Conservation (phyloP, 768 basidiomycete genomes). For the Pulveroboletus sp. region DNA sequence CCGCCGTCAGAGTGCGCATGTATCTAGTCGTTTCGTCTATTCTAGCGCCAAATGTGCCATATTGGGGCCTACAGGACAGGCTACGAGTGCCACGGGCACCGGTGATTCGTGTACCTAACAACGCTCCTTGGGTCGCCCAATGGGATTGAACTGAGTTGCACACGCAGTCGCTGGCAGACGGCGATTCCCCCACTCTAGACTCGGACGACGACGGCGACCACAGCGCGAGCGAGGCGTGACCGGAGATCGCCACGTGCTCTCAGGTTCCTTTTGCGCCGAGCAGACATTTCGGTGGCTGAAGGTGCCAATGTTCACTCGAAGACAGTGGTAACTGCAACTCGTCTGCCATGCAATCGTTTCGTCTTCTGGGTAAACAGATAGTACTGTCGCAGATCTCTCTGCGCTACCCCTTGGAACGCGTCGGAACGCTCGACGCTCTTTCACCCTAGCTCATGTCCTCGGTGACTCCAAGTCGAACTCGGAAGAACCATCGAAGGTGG, state of each 20-base stretch:
- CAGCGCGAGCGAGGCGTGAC: background rate
- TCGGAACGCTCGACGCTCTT: slow-evolving; percentile 56
- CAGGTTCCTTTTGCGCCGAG: background rate
- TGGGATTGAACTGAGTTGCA: slow-evolving; percentile 42
- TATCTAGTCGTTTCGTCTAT: too few relatives aligned
- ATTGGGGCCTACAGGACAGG: slow-evolving; percentile 26
- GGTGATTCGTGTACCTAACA: too few relatives aligned
- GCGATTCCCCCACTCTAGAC: slow-evolving; percentile 2
- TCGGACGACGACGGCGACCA: slow-evolving; percentile 5
- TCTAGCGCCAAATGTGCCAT: too few relatives aligned
- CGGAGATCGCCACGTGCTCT: slow-evolving; percentile 14
- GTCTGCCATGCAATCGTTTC: background rate
- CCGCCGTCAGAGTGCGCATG: too few relatives aligned
- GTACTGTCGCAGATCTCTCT: slow-evolving; percentile 45
- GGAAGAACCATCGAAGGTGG: slow-evolving; percentile 18
- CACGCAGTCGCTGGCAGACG: slow-evolving; percentile 12
- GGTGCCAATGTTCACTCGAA: slow-evolving; percentile 30
- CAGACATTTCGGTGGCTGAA: slow-evolving; percentile 1
- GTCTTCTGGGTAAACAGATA: slow-evolving; percentile 5
- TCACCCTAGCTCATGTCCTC: slow-evolving; percentile 41
- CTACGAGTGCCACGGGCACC: too few relatives aligned
- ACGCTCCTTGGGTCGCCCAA: slow-evolving; percentile 55
- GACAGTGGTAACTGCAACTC: slow-evolving; percentile 15
- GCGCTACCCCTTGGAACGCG: slow-evolving; percentile 61
- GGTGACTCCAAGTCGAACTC: slow-evolving; percentile 38